Evolutionary conservation across 257 asterid species (phyloP), one percentile per base, ranked within the genome.

Genomic region (Salvia rosmarinus): DNA sequence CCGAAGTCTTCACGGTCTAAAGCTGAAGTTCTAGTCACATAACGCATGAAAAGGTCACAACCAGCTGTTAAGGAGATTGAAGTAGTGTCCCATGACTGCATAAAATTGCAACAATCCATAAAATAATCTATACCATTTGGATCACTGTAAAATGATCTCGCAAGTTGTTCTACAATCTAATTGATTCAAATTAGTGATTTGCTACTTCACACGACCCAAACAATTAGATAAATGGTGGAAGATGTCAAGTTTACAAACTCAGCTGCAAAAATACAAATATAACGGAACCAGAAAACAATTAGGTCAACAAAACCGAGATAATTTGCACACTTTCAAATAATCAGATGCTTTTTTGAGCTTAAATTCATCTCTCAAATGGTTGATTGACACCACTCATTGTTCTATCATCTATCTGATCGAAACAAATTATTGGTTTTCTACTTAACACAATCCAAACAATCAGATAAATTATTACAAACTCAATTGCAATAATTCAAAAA

Each of bases 41-140:
- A 87, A 47, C 99, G 87, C 95, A 91, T 88, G 84, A 95, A 95
- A 64, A 95, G 87, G 74, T 91, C 98, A 71, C 96, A 95, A 7
- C 96, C 99, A 72, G 98, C 98, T 14, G 97, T 85, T 81, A 95
- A 77, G 72, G 99, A 95, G 80, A 91, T 94, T 13, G 98, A 95
- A 65, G 99, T 95, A 19, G 92, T 85, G 81, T 95, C 99, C 98
- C 96, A 95, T 57, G 94, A 83, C 99, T 91, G 84, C 89, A 82
- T 52, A 63, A 30, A 72, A 61, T 17, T n/a, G 78, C 4, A 69
- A 54, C 49, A 9, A 13, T 21, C 2, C 14, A 46, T 14, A 19
- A 62, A 10, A 47, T 65, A 44, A 70, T 42, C 55, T 39, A 61
- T 9, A 60, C 1, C 60, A 20, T 58, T 44, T 28, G 0, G 13